Evolutionary conservation across 2,329 filamentous ascomycete genomes (phyloP).

Genomic region (Hymenoscyphus salicellus): DNA sequence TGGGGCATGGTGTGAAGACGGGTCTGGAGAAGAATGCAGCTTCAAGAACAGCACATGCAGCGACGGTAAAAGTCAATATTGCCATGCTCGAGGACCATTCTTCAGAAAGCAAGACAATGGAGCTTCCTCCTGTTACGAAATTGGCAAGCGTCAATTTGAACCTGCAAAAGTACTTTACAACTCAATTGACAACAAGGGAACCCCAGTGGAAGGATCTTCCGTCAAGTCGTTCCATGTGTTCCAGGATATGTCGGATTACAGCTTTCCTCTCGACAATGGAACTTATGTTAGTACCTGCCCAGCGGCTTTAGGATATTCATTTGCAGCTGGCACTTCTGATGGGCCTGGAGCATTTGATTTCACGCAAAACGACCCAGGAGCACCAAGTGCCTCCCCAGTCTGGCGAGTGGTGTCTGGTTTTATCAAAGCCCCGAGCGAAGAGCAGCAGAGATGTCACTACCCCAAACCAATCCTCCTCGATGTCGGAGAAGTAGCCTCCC

Average conservation of each 20-base stretch:
- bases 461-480: conserved; percentile 85
- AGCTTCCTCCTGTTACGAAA: conserved; percentile 70
- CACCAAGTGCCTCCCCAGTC: conserved; percentile 62
- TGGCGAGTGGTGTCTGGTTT: conserved; percentile 75
- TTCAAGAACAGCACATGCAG: conserved; percentile 81
- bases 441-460: conserved; percentile 72
- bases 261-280: conserved; percentile 71
- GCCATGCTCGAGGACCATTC: conserved; percentile 70
- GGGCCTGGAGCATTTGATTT: conserved; percentile 92
- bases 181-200: conserved; percentile 43
- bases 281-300: conserved; percentile 72
- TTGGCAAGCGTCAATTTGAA: conserved; percentile 68
- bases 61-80: conserved; percentile 65
- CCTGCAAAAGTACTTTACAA: conserved; percentile 61
- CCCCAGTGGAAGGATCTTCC: conserved; percentile 56
- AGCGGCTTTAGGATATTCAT: conserved; percentile 85
- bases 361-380: conserved; percentile 75
- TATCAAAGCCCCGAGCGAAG: conserved; percentile 65
- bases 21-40: conserved; percentile 66
- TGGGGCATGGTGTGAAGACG: conserved; percentile 87
- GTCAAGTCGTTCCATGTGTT: conserved; percentile 85
- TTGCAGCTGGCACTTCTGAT: conserved; percentile 89
- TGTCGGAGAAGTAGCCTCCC: conserved; percentile 72
- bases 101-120: conserved; percentile 68
- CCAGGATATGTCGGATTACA: conserved; percentile 73